A percentile compares a stretch with the other conserved stretches of the same genome.
These are phyloP conservation scores for Penicillium daleae DNA, from an alignment of 495 filamentous ascomycete genomes.

Conservation along the genomic window DNA sequence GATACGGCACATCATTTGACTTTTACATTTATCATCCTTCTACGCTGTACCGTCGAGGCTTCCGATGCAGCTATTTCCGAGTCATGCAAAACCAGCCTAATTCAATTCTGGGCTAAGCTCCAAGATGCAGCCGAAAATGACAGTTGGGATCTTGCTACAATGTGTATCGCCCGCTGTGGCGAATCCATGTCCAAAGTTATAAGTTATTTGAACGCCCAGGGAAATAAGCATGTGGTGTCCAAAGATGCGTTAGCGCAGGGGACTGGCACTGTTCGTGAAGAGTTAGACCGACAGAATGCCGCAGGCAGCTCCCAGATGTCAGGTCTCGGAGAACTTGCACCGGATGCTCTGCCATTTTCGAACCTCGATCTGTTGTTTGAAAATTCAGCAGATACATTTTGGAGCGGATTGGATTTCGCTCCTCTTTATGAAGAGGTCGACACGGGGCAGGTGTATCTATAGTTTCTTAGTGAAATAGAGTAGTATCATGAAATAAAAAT, in stretches of 20 bases:
- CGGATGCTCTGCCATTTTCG: neutral
- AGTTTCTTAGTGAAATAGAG: neutral
- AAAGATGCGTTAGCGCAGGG: neutral
- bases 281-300: neutral
- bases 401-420: conserved; percentile 5
- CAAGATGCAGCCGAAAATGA: conserved; percentile 8
- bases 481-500: neutral
- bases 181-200: conserved; percentile 7
- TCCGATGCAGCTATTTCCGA: neutral
- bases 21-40: conserved; percentile 5
- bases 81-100: conserved; percentile 2
- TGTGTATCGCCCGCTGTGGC: conserved; percentile 6
- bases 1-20: conserved; percentile 9
- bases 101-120: conserved; percentile 8
- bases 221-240: neutral
- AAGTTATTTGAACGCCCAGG: neutral
- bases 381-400: conserved; percentile 5
- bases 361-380: conserved; percentile 5
- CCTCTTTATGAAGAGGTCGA: conserved; percentile 3
- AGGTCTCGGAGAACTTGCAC: neutral
- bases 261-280: neutral
- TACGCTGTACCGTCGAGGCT: conserved; percentile 1
- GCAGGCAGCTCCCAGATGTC: neutral
- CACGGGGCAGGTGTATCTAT: conserved; percentile 4
- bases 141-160: neutral